Conservation (phyloP, 495 filamentous ascomycete genomes). For the Venustampulla echinocandica region DNA sequence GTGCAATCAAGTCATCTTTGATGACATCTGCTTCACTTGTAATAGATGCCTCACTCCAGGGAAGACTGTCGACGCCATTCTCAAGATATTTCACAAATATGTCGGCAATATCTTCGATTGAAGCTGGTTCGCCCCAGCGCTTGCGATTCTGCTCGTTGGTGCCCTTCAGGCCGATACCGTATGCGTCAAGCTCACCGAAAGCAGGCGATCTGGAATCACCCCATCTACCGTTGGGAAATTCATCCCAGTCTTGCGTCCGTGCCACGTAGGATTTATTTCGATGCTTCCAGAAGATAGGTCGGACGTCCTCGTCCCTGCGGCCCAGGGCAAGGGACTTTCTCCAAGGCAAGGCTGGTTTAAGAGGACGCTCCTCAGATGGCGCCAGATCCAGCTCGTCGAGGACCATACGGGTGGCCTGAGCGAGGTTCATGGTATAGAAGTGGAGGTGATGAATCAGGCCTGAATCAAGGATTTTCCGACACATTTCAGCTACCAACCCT, state of each 20-base stretch:
- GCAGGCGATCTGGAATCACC: constrained; percentile 95
- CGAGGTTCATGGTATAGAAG: constrained; percentile 99
- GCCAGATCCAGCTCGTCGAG: constrained; percentile 78
- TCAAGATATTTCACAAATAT: constrained; percentile 79
- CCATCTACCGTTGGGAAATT: constrained; percentile 99
- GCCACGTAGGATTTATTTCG: constrained; percentile 90
- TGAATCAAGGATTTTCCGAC: constrained; percentile 66
- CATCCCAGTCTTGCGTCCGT: constrained; percentile 97
- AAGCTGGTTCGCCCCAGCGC: constrained; percentile 83
- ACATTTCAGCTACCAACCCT: constrained; percentile 84
- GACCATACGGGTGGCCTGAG: constrained; percentile 86
- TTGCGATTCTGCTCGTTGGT: constrained; percentile 95
- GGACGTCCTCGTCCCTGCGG: constrained; percentile 87
- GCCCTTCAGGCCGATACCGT: constrained; percentile 91
- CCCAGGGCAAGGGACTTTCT: constrained; percentile 85
- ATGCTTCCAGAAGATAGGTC: constrained; percentile 98
- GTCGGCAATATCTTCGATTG: constrained; percentile 66
- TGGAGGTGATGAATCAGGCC: constrained; percentile 78
- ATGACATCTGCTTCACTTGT: constrained; percentile 72
- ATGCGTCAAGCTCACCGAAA: constrained; percentile 92
- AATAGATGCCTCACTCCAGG: constrained; percentile 90
- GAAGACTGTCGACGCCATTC: constrained; percentile 70
- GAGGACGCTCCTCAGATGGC: constrained; percentile 64
- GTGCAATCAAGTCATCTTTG: constrained; percentile 60
- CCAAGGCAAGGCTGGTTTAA: constrained; percentile 86